Evolutionary conservation across 768 basidiomycete species (phyloP).

Genomic region (Tubosaeta sp.): DNA sequence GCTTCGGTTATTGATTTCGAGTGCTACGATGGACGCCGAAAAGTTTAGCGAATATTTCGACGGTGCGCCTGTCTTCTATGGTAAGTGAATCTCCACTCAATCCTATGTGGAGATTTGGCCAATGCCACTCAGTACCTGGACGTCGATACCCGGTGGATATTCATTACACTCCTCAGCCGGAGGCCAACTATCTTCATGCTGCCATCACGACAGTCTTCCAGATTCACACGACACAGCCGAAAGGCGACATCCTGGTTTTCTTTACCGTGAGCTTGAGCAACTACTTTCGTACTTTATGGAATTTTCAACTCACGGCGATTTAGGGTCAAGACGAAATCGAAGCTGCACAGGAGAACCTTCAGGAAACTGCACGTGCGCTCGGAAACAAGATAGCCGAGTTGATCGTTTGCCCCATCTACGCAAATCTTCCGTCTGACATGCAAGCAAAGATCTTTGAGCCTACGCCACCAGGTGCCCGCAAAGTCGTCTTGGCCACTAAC

Average conservation of each 20-base stretch:
- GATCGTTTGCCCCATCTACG: conserved; percentile 96
- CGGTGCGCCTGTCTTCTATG: conserved; percentile 90
- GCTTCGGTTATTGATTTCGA: conserved; percentile 87
- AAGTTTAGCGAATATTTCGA: conserved; percentile 99
- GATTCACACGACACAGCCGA: conserved; percentile 97
- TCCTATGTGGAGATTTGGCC: not conserved
- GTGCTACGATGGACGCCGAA: conserved; percentile 95
- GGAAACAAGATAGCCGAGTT: conserved; percentile 96
- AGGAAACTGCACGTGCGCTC: conserved; percentile 90
- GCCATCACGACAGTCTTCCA: conserved; percentile 99
- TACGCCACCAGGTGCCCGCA: conserved; percentile 92
- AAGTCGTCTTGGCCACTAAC: conserved; percentile 97
- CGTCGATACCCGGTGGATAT: conserved; percentile 97
- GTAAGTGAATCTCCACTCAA: conserved; percentile 39
- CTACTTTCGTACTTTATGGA: not conserved
- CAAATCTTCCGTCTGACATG: conserved; percentile 99
- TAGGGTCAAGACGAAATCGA: conserved; percentile 99
- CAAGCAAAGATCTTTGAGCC: conserved; percentile 99
- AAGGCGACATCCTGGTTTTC: conserved; percentile 97
- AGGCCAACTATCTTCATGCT: conserved; percentile 98
- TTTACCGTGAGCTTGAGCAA: conserved; percentile 61
- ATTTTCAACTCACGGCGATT: conserved; percentile 2
- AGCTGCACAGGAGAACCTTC: conserved; percentile 91
- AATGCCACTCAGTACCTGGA: conserved; percentile 70
- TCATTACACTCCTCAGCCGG: conserved; percentile 98